Evolutionary conservation across 352 stramenopile genomes (phyloP).

Genomic region (Pythium myriotylum): DNA sequence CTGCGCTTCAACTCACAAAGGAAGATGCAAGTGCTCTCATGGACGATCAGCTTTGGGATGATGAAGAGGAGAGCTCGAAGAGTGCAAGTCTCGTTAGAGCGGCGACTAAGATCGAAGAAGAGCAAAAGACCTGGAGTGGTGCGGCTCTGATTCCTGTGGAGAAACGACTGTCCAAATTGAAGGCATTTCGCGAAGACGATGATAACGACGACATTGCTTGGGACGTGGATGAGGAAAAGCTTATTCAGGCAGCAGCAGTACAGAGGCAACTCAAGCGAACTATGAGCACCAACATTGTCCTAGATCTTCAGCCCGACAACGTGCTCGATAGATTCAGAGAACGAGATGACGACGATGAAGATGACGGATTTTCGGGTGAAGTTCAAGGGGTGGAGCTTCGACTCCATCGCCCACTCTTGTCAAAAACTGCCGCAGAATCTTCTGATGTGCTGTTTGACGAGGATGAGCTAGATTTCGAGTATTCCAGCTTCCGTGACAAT

Average conservation of each 20-base stretch:
- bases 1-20: constrained; percentile 69
- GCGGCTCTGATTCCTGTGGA: constrained; percentile 64
- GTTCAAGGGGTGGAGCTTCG: constrained; percentile 29
- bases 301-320: not conserved
- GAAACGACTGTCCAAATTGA: constrained; percentile 67
- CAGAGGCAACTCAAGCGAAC: constrained; percentile 21
- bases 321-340: constrained; percentile 33
- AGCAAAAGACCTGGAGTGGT: constrained; percentile 46
- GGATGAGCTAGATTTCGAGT: constrained; percentile 84
- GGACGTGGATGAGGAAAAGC: constrained; percentile 69
- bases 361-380: constrained; percentile 19
- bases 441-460: constrained; percentile 80
- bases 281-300: constrained; percentile 8
- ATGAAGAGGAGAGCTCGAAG: constrained; percentile 36
- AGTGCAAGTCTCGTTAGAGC: not conserved
- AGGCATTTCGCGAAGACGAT: constrained; percentile 74
- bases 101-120: constrained; percentile 16
- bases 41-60: constrained; percentile 73
- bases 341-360: constrained; percentile 22
- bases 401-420: constrained; percentile 4
- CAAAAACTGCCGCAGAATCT: constrained; percentile 37
- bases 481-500: constrained; percentile 65
- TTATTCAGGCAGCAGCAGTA: constrained; percentile 45
- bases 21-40: constrained; percentile 77
- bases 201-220: constrained; percentile 55